Evolutionary conservation across 1,139 yeast species (phyloP).

Genomic region (Saccharomyces hybrid): DNA sequence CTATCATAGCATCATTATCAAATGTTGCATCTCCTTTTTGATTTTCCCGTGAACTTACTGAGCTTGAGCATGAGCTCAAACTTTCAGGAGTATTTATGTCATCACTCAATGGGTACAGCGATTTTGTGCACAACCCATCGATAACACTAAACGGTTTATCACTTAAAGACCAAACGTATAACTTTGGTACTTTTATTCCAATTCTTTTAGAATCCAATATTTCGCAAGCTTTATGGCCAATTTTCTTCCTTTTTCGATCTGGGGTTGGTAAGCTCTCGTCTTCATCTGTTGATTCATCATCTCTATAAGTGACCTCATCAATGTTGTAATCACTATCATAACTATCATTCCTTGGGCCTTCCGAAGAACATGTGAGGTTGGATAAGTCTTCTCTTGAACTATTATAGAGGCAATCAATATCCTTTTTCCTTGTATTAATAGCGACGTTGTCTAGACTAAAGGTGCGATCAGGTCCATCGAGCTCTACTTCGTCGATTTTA

Average conservation of each 20-base stretch:
- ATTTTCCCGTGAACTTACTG: neutral
- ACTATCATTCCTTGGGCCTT: neutral
- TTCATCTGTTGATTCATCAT: conserved; percentile 88
- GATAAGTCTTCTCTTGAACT: neutral
- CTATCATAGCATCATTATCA: neutral
- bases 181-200: conserved; percentile 81
- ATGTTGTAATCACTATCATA: conserved; percentile 18
- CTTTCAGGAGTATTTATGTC: conserved; percentile 4
- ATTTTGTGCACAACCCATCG: conserved; percentile 85
- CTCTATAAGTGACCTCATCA: conserved; percentile 28
- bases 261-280: conserved; percentile 68
- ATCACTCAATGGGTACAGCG: conserved; percentile 42
- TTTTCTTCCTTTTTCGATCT: conserved; percentile 42
- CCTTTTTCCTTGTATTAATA: neutral
- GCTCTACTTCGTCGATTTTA: neutral
- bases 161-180: conserved; percentile 88
- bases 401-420: neutral
- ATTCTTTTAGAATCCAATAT: conserved; percentile 77
- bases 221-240: conserved; percentile 76
- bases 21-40: neutral
- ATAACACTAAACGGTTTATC: conserved; percentile 86
- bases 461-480: neutral
- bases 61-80: neutral
- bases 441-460: neutral
- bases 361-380: neutral